Percentiles rank a stretch among this genome's conserved stretches.
These are phyloP conservation scores for Peronospora farinosa DNA, from an alignment of 352 stramenopile species.

Conservation along the genomic window DNA sequence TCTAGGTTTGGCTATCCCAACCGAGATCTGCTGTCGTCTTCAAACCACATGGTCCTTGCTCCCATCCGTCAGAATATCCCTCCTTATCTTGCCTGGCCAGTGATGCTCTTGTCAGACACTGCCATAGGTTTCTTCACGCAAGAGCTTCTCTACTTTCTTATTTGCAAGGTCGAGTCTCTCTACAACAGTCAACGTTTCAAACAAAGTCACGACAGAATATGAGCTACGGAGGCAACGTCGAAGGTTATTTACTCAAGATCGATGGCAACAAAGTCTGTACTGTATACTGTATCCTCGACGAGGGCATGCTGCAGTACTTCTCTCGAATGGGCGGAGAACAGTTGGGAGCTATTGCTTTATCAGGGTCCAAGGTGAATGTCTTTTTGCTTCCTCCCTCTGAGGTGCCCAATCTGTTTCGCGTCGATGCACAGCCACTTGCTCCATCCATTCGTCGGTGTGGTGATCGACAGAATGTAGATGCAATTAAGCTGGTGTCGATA, in stretches of 20 bases:
- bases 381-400: constrained; percentile 49
- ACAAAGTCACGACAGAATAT: constrained; percentile 8
- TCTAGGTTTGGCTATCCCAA: constrained; percentile 12
- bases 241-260: constrained; percentile 78
- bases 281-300: constrained; percentile 83
- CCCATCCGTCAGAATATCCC: constrained; percentile 11
- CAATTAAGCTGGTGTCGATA: constrained; percentile 25
- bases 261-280: constrained; percentile 48
- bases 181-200: not conserved
- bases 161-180: constrained; percentile 9
- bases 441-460: constrained; percentile 16
- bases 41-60: constrained; percentile 22
- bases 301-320: constrained; percentile 78
- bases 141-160: constrained; percentile 12
- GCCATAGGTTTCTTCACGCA: constrained; percentile 1
- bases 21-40: constrained; percentile 19
- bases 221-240: constrained; percentile 62
- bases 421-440: constrained; percentile 39
- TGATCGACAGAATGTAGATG: constrained; percentile 14
- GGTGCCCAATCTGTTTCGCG: constrained; percentile 56
- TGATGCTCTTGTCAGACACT: constrained; percentile 16
- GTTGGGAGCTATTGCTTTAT: constrained; percentile 57
- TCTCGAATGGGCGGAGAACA: constrained; percentile 59
- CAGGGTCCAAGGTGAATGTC: constrained; percentile 68
- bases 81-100: constrained; percentile 7